Percentiles rank a stretch among this genome's conserved stretches.
phyloP scores from a whole-genome alignment of 2,329 filamentous ascomycete genomes.

The Chrysoporthe cubensis region DNA sequence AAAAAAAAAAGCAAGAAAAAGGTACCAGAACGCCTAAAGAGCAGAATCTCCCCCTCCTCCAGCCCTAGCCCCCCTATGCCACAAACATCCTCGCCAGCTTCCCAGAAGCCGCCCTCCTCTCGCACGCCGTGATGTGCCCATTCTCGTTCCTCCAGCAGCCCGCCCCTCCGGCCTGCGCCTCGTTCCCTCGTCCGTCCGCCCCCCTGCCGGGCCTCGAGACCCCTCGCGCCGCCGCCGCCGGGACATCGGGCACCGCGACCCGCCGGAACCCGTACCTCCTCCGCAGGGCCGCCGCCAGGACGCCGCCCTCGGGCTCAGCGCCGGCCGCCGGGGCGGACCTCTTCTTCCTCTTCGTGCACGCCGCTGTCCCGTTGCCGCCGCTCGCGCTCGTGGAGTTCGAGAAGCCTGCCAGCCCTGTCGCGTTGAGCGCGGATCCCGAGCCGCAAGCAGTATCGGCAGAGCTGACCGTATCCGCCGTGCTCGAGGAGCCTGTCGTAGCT shows the following conservation, averaged over 20 bases:
- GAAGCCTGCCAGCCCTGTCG: too few species aligned
- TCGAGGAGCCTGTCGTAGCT: not conserved
- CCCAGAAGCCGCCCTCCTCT: not conserved
- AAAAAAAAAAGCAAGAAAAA: not conserved
- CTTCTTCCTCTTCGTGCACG: not conserved
- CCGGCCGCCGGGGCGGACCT: not conserved
- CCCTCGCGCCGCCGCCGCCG: not conserved
- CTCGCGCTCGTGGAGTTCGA: not conserved
- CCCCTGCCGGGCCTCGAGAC: not conserved
- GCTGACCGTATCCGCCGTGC: too few species aligned
- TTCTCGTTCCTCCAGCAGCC: not conserved
- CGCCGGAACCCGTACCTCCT: not conserved
- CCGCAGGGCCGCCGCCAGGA: too few species aligned
- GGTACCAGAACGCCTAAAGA: not conserved
- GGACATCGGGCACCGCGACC: not conserved
- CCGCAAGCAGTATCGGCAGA: too few species aligned
- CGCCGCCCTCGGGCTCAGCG: not conserved
- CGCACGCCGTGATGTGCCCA: not conserved
- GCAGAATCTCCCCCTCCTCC: not conserved
- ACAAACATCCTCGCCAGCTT: slow-evolving; percentile 1
- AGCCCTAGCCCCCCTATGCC: not conserved
- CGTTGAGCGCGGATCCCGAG: too few species aligned
- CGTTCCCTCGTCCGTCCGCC: too few species aligned
- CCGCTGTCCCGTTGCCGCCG: not conserved
- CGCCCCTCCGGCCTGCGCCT: not conserved